Evolutionary conservation across 1,284 basidiomycete species (phyloP).

Genomic region (Trametes hirsuta): DNA sequence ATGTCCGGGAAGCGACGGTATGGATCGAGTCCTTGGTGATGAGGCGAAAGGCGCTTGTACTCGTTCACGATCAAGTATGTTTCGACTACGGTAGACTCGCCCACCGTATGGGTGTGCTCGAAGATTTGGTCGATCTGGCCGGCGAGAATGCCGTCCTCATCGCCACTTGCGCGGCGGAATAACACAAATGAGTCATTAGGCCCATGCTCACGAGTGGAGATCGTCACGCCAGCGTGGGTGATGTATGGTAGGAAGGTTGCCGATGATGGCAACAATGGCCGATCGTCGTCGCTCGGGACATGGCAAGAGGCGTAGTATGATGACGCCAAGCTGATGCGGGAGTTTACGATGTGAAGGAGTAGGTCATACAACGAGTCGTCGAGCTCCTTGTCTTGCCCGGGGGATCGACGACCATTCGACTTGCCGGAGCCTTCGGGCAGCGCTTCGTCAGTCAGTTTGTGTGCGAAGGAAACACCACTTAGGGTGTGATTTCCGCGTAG

Average conservation of each 20-base stretch:
- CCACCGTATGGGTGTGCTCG: background rate
- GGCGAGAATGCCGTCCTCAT: background rate
- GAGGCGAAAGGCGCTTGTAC: background rate
- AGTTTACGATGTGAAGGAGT: background rate
- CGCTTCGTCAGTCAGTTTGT: no score
- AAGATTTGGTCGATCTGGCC: background rate
- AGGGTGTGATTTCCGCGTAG: background rate
- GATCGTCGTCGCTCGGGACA: no score
- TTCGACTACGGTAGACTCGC: background rate
- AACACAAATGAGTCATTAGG: background rate
- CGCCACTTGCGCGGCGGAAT: background rate
- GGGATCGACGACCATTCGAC: no score
- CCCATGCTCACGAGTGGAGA: background rate
- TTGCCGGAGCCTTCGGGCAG: no score
- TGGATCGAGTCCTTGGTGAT: background rate
- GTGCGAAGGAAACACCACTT: no score
- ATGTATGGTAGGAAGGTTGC: background rate
- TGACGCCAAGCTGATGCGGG: background rate
- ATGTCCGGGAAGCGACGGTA: background rate
- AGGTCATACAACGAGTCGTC: background rate
- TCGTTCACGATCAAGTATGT: background rate
- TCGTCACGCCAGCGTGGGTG: background rate
- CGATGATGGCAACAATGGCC: background rate
- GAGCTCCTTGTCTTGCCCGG: background rate
- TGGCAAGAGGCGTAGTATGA: background rate